Evolutionary conservation across 2,329 filamentous ascomycete genomes (phyloP), one percentile per base, ranked within the genome.

Genomic region (Bipolaris sorokiniana): DNA sequence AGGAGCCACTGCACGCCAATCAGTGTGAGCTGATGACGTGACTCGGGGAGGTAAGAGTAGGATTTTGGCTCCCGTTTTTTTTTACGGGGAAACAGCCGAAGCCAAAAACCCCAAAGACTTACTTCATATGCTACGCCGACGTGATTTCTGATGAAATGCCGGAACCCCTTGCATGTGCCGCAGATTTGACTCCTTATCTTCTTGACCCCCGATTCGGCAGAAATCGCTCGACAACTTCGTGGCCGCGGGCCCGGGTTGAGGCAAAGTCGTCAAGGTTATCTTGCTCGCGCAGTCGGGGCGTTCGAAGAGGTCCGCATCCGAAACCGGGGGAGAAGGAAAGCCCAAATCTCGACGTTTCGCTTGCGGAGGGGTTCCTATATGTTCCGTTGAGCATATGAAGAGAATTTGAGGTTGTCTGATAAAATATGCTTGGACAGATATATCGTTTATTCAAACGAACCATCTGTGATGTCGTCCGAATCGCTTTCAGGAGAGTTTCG

Each of bases 401-500:
- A 16, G 16, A 45, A 22, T 22, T 38, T 7, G 22, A 33, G 10
- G 11, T n/a, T n/a, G 9, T 16, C 38, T 22, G 7, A 38, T 46
- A 45, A 38, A 16, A 46, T 11, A 40, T 52, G 50, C 26, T 28
- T 46, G 22, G 28, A 33, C 16, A 33, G 36, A 54, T 22, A 48
- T 22, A 18, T 15, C 28, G 18, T 44, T 44, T 11, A 54, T 44
- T 49, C 37, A 55, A 44, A 62, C 59, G 48, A 49, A 62, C 59
- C 52, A 51, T 59, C 54, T 38, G 41, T 46, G 36, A 26, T 51
- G 26, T 59, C 58, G 37, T 48, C 61, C 36, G 42, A 53, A 20
- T 51, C 48, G 22, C 48, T 46, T 18, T 13, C 31, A 51, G 40
- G 54, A 41, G 59, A 49, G 48, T 7, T 33, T 40, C 42, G 50